These are phyloP conservation scores for Skeletonema potamos DNA, from an alignment of 108 stramenopile species.

Conservation along the genomic window DNA sequence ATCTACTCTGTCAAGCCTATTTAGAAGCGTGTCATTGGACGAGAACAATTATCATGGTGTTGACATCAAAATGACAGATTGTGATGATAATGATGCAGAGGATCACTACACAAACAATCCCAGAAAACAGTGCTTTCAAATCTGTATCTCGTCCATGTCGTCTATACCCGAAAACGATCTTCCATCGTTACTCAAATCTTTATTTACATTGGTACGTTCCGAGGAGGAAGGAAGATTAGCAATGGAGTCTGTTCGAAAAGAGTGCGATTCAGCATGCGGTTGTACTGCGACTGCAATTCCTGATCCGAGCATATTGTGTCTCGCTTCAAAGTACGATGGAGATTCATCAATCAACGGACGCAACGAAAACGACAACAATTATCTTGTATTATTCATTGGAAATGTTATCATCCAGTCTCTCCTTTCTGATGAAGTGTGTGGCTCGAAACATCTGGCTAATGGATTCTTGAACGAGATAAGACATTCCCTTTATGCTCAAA, in stretches of 20 bases:
- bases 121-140: conserved; percentile 19
- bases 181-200: conserved; percentile 37
- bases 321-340: neutral
- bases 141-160: conserved; percentile 36
- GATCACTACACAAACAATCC: neutral
- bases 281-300: neutral
- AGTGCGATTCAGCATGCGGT: conserved; percentile 17
- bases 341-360: neutral
- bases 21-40: neutral
- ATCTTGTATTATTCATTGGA: conserved; percentile 25
- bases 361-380: neutral
- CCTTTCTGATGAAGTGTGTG: conserved; percentile 17
- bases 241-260: conserved; percentile 31
- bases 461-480: conserved; percentile 26
- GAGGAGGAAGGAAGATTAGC: conserved; percentile 22
- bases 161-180: conserved; percentile 41
- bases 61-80: neutral
- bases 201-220: conserved; percentile 24
- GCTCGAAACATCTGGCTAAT: conserved; percentile 16
- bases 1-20: conserved; percentile 17
- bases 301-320: neutral
- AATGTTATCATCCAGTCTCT: conserved; percentile 33
- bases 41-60: neutral
- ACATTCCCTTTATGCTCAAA: conserved; percentile 9
- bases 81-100: neutral